Conservation (phyloP, 2,329 filamentous ascomycete genomes). For the Talaromyces sp. region DNA sequence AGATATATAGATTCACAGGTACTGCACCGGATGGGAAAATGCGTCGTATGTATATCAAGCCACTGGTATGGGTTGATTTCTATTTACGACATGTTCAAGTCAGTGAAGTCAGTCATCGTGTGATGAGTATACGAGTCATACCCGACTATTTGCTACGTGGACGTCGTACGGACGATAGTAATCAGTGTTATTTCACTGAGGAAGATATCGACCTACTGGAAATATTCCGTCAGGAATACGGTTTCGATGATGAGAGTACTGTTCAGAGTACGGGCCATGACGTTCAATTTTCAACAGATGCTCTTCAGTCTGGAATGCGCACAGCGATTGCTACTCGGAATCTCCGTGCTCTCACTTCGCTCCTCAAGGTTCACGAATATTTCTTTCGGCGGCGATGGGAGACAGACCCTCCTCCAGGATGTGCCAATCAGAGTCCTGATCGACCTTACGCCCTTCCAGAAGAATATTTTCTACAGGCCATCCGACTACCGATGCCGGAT, state of each 20-base stretch:
- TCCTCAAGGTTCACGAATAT: slow-evolving; percentile 38
- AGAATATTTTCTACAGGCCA: slow-evolving; percentile 32
- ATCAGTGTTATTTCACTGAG: slow-evolving; percentile 23
- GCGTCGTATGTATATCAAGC: slow-evolving; percentile 21
- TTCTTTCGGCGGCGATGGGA: slow-evolving; percentile 16
- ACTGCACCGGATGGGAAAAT: slow-evolving; percentile 12
- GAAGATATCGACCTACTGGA: slow-evolving; percentile 32
- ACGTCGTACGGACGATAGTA: slow-evolving; percentile 2
- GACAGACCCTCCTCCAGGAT: background rate
- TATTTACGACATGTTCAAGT: too few relatives aligned
- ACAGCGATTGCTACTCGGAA: slow-evolving; percentile 35
- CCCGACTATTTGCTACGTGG: slow-evolving; percentile 30
- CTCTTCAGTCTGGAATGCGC: slow-evolving; percentile 37
- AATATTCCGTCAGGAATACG: slow-evolving; percentile 31
- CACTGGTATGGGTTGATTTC: slow-evolving; percentile 19
- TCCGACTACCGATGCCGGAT: slow-evolving; percentile 22
- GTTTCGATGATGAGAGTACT: too few relatives aligned
- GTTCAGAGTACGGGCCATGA: slow-evolving; percentile 16
- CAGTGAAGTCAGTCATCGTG: slow-evolving; percentile 16
- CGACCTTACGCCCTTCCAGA: slow-evolving; percentile 26
- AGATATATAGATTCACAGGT: slow-evolving; percentile 18
- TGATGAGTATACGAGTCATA: slow-evolving; percentile 22
- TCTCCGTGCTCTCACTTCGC: slow-evolving; percentile 25
- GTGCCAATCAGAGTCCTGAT: background rate
- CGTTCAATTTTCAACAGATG: slow-evolving; percentile 26